Percentiles rank a stretch among this genome's conserved stretches.
phyloP scores from a whole-genome alignment of 2,329 filamentous ascomycete species.

The Diaporthe capsici region DNA sequence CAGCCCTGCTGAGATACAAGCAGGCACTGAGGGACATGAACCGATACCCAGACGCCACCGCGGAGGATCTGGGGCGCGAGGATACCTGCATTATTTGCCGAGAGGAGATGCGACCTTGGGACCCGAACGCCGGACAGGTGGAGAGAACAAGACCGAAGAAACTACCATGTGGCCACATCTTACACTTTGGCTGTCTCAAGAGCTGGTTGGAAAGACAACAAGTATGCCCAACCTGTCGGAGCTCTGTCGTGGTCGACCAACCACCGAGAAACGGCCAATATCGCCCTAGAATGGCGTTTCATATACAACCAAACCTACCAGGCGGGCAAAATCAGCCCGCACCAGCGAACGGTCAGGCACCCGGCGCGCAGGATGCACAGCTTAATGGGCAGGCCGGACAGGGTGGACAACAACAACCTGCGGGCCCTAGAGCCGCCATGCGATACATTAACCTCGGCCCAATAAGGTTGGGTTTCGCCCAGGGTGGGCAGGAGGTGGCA shows the following conservation, averaged over 20 bases:
- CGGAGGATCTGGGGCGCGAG: conserved; percentile 86
- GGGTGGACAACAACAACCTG: conserved; percentile 50
- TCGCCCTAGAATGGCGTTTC: conserved; percentile 52
- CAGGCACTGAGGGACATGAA: conserved; percentile 97
- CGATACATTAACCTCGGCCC: conserved; percentile 72
- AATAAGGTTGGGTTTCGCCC: conserved; percentile 82
- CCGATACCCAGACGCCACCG: conserved; percentile 89
- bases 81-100: conserved; percentile 98
- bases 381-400: conserved; percentile 52
- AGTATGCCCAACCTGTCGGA: conserved; percentile 94
- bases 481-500: conserved; percentile 75
- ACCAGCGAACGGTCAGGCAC: conserved; percentile 47
- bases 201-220: conserved; percentile 98
- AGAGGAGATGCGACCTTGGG: conserved; percentile 93
- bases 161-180: conserved; percentile 93
- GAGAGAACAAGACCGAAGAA: conserved; percentile 94
- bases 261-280: conserved; percentile 49
- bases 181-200: conserved; percentile 94
- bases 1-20: conserved; percentile 89
- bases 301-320: conserved; percentile 51
- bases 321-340: conserved; percentile 53
- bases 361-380: conserved; percentile 44
- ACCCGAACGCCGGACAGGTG: conserved; percentile 75
- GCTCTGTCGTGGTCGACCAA: conserved; percentile 79
- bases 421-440: conserved; percentile 48